Base-by-base conservation (phyloP, 2,329 filamentous ascomycete genomes). In the Ilyonectria robusta region DNA sequence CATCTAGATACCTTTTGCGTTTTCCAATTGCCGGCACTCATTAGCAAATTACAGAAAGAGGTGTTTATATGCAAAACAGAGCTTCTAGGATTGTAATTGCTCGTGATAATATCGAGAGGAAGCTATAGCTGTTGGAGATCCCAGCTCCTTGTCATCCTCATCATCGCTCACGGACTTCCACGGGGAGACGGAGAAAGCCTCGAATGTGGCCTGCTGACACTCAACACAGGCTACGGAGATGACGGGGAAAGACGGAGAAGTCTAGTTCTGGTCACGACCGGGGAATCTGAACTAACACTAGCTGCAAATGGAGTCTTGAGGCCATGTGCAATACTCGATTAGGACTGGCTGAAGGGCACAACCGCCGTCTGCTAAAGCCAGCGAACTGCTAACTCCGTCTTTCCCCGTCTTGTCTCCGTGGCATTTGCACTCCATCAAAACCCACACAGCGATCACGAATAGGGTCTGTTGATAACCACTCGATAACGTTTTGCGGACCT, bases 401-500 rank as follows among this genome's bases (percentile, higher is more conserved):
- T 37, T 42, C 53, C 53, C 19, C 35, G 53, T 40, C 53, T 17
- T 19, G 19, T 55, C 35, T 55, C 53, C 53, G 53, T 42, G 9
- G 5, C 6, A 10, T 6, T 5, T 26, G 37, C 37, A 42, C 13
- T 42, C 13, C 7, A 17, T n/a, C 13, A 42, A 42, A 42, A 13
- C 17, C 37, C 37, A 42, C 37, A 26, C 26, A 26, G 26, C 26
- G 26, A 26, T 26, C 26, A 26, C 26, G 26, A 26, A 26, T 26
- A 26, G 26, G 26, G 26, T 26, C 26, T 26, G 26, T 44, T 44
- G n/a, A 2, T n/a, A 44, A 44, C 42, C 19, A 19, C 17, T 10
- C 31, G 26, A 21, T 17, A 44, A 7, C 4, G 42, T 10, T 44
- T 1, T 44, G 17, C 6, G 10, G 42, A 21, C n/a, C 7, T 11